Base-by-base conservation (phyloP, 768 basidiomycete species). In the Tulasnella sp. region DNA sequence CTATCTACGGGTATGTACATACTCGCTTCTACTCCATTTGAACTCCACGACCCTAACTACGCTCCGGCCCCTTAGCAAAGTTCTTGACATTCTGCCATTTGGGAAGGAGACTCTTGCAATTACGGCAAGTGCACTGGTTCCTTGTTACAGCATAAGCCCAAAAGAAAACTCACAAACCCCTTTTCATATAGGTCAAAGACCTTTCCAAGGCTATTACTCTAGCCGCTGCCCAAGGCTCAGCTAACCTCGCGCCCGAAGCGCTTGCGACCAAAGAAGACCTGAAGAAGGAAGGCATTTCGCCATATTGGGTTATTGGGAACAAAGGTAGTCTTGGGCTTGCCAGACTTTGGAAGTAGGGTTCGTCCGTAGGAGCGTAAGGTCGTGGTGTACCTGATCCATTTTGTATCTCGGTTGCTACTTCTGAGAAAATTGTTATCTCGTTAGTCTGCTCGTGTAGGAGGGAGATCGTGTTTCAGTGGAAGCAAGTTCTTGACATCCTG, bases 231-330 rank as follows among this genome's bases (percentile, higher is more conserved):
- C 84, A 91, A 2, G 92, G 92, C 0, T 88, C 89, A 0, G 83
- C 87, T 0, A 85, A 82, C 0, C 85, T 93, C 14, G 88, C 90
- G 0, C 62, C 88, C 24, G 84, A 83, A 27, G 88, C 87, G 0
- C 83, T 85, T 1, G 88, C 91, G 3, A 84, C 84, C 19, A 87
- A 88, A 82, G 83, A 78, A 5, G 86, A 80, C 39, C 88, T 86
- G 3, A 83, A 84, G 56, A 68, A 68, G 62, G 85, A 85, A 1
- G 87, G 82, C 9, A 19, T 68, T 36, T 83, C 84, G 0, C 83
- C 82, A 71, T 92, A 89, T 80, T 91, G 90, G 0, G n/a, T 89
- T n/a, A 86, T 93, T 68, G 83, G 82, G 7, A 93, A 93, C 82
- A 82, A 85, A 39, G 90, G 89, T 42, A 87, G 90, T 7, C 77